Evolutionary conservation across 768 basidiomycete genomes (phyloP).

Genomic region (Pulveroboletus sp.): DNA sequence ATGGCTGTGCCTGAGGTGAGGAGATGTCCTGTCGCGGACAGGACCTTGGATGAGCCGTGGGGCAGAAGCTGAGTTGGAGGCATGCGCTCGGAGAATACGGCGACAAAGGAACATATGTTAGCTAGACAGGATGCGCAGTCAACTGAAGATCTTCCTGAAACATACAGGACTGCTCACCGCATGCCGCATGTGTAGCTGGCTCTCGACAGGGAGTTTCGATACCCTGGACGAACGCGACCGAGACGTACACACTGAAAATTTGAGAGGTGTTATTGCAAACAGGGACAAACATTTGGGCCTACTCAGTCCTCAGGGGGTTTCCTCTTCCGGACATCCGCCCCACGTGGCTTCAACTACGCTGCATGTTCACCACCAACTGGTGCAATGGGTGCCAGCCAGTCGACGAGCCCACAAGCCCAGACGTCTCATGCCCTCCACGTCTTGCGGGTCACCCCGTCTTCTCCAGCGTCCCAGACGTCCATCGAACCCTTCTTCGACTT

Average conservation of each 20-base stretch:
- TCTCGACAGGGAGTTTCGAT: conserved; percentile 27
- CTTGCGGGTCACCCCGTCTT: conserved; percentile 81
- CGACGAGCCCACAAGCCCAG: conserved; percentile 40
- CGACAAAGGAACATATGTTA: conserved; percentile 80
- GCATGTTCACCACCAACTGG: background rate
- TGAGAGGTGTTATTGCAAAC: conserved; percentile 20
- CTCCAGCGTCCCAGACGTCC: conserved; percentile 84
- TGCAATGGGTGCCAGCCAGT: conserved; percentile 72
- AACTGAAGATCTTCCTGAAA: background rate
- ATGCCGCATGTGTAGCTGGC: conserved; percentile 44
- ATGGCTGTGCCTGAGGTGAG: conserved; percentile 9
- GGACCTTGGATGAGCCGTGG: conserved; percentile 20
- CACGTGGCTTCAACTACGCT: background rate
- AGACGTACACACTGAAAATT: conserved; percentile 22
- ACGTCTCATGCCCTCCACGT: conserved; percentile 69
- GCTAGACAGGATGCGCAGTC: conserved; percentile 30
- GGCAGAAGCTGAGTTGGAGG: conserved; percentile 26
- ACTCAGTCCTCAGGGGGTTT: background rate
- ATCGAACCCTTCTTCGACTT: conserved; percentile 95
- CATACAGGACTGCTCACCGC: conserved; percentile 38
- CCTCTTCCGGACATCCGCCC: conserved; percentile 3
- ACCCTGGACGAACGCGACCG: conserved; percentile 24
- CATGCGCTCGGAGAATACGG: conserved; percentile 46
- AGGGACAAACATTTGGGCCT: conserved; percentile 18
- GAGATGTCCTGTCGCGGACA: conserved; percentile 12